Evolutionary conservation across 164 flowering plant genomes (phyloP), one percentile per base, ranked within the genome.

Genomic region (Piper betle): DNA sequence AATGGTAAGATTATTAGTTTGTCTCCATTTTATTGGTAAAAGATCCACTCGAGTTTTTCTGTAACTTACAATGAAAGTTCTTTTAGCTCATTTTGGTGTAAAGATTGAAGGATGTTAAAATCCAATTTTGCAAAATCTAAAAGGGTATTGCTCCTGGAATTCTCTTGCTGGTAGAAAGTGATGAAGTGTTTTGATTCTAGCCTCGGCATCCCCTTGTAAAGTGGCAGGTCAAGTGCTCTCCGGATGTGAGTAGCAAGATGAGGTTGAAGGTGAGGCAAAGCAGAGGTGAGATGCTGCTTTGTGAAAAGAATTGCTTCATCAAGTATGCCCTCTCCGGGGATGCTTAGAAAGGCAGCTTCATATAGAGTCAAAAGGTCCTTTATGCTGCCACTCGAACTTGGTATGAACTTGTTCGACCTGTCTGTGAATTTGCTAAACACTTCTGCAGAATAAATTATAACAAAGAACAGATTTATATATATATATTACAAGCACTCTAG

Each of bases 311-410:
- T 39, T 12, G 80, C 83, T 63, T 81, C 76, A 13, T 84, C 82
- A 7, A 86, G 77, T 55, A 73, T 70, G 20, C 71, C 52, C 62
- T 86, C 89, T 37, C 83, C 89, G 37, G 64, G 57, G 15, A 71
- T 58, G 37, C 75, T 58, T 33, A 73, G 64, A 25, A 72, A 69
- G 53, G 77, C 57, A 0, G 78, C 79, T 70, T 77, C 81, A 63
- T 69, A 80, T 20, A 80, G 52, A 39, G 65, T 64, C 61, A 73
- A 62, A 41, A 75, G 33, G 20, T 78, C 79, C 38, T 17, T 62
- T 8, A 67, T 52, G 57, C 75, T 77, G 37, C 60, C 39, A 1
- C 39, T 50, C 46, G 68, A 41, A 20, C 43, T 20, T 33, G 37
- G 5, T 43, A 58, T 58, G 53, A 81, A 75, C 4, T 60, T 70